phyloP scores from a whole-genome alignment of 2,329 filamentous ascomycete species.

The Ascomycota sp. region DNA sequence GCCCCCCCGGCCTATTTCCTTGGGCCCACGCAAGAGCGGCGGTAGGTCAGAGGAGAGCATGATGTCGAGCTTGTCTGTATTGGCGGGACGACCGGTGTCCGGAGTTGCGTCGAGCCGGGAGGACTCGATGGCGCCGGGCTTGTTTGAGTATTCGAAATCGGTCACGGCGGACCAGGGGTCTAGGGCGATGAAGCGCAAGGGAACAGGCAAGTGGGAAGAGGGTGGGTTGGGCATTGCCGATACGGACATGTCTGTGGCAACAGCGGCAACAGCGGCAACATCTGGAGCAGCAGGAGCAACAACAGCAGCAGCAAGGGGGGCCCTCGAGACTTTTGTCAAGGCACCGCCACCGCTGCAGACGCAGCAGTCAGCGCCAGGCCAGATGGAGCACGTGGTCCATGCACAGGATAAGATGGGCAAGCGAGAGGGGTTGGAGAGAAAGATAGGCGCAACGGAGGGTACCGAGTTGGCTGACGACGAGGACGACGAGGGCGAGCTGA shows the following conservation, averaged over 20 bases:
- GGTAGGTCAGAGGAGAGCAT: conserved; percentile 58
- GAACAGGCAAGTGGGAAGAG: conserved; percentile 60
- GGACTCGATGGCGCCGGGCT: conserved; percentile 73
- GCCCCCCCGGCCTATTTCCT: conserved; percentile 37
- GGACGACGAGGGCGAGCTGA: conserved; percentile 63
- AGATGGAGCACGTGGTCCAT: conserved; percentile 34
- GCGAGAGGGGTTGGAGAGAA: conserved; percentile 54
- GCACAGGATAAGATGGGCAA: conserved; percentile 57
- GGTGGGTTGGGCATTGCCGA: conserved; percentile 61
- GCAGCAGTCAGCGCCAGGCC: conserved; percentile 43
- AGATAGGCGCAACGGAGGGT: conserved; percentile 40
- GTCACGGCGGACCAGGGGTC: conserved; percentile 60
- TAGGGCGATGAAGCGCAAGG: conserved; percentile 52
- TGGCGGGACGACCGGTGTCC: conserved; percentile 47
- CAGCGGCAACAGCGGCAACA: no score
- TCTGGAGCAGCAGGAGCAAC: no score
- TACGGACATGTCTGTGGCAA: no score
- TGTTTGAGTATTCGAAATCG: conserved; percentile 73
- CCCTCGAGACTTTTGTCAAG: conserved; percentile 15
- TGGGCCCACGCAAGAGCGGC: conserved; percentile 44
- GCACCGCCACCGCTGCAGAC: conserved; percentile 33
- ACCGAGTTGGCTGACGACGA: conserved; percentile 84
- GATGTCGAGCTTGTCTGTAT: conserved; percentile 55
- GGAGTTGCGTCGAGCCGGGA: conserved; percentile 69
- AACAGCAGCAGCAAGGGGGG: conserved; percentile 11